These are phyloP conservation scores for Ceratobasidium sp. DNA, from an alignment of 1,284 basidiomycete species.

Conservation along the genomic window DNA sequence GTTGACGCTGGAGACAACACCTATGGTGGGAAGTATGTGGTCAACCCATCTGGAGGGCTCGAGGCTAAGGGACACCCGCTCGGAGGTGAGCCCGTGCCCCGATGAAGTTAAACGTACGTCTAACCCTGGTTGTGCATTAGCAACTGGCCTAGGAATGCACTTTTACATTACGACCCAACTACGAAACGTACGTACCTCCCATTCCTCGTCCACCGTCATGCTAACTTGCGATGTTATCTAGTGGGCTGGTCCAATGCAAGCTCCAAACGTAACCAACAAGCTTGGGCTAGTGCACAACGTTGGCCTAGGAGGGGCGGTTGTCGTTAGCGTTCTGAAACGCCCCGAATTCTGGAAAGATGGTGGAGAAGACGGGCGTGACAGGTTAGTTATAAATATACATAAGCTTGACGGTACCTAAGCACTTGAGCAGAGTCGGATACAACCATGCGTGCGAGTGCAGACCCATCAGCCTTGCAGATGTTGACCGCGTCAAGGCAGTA, in stretches of 20 bases:
- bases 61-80: constrained; percentile 88
- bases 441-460: constrained; percentile 76
- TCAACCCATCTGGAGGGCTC: constrained; percentile 84
- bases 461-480: constrained; percentile 64
- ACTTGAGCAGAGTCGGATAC: constrained; percentile 67
- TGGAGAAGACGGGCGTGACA: constrained; percentile 67
- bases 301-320: constrained; percentile 78
- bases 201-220: constrained; percentile 19
- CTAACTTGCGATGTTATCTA: constrained; percentile 44
- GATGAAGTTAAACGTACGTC: neutral
- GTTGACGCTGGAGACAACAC: constrained; percentile 83
- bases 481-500: constrained; percentile 76
- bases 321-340: constrained; percentile 73
- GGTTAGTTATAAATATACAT: constrained; percentile 52
- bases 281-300: constrained; percentile 85
- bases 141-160: constrained; percentile 80
- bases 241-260: constrained; percentile 87
- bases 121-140: neutral
- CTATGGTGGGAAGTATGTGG: constrained; percentile 87
- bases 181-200: constrained; percentile 46
- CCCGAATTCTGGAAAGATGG: constrained; percentile 73
- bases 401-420: neutral
- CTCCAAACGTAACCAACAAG: constrained; percentile 73
- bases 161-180: constrained; percentile 81
- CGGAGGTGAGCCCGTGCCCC: constrained; percentile 61